Evolutionary conservation across 768 basidiomycete genomes (phyloP), one percentile per base, ranked within the genome.

Genomic region (Kwoniella sp.): DNA sequence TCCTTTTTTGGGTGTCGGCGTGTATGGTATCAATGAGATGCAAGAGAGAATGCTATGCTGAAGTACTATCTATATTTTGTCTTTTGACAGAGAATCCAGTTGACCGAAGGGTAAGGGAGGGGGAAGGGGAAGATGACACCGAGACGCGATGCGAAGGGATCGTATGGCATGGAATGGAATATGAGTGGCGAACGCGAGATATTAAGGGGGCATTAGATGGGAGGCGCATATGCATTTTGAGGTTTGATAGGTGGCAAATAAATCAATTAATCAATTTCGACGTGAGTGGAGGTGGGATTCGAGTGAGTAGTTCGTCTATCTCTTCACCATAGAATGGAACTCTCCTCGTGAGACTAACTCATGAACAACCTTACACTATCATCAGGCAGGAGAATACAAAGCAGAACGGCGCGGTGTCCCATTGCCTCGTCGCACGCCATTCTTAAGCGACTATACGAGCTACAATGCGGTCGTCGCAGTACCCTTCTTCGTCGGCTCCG

Each of bases 111-210:
- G 48, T 5, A 20, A 5, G 48, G 48, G 48, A 5, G 48, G 5
- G 48, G 48, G 41, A n/a, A n/a, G 48, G 48, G 48, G 48, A 26
- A 26, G 48, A 26, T 26, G 48, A 51, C 48, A n/a, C 20, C 20
- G 17, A 45, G 41, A 45, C 41, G 41, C 41, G 41, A 45, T 45
- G 41, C 11, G 20, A 45, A 3, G 17, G 34, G 7, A 37, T 37
- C 34, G 13, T 5, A 37, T 37, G n/a, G n/a, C 34, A 37, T 8
- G 41, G 41, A n/a, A n/a, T n/a, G n/a, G n/a, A n/a, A n/a, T n/a
- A n/a, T 45, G 41, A 45, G 41, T 45, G 41, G 41, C 41, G 41
- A 45, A 45, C 20, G 11, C 17, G 3, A 20, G 17, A 11, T 45
- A 20, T 45, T 45, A 8, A 45, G 41, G 41, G 41, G 9, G 11